phyloP scores from a whole-genome alignment of 2,329 filamentous ascomycete species.

The Huntiella omanensis region DNA sequence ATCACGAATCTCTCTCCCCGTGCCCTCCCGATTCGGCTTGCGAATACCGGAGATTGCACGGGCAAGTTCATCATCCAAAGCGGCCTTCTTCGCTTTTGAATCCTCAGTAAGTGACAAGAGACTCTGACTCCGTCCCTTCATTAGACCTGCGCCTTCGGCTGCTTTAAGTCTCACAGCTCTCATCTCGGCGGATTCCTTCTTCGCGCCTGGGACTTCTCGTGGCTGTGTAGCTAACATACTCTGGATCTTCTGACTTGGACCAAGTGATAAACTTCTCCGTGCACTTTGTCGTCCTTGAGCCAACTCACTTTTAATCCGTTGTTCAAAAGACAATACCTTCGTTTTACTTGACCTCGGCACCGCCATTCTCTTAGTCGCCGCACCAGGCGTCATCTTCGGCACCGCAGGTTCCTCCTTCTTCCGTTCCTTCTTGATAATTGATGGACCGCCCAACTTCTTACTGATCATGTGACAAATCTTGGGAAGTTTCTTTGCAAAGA shows the following conservation, averaged over 20 bases:
- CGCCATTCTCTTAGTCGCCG: conserved; percentile 30
- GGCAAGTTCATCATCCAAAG: conserved; percentile 50
- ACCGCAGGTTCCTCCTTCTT: conserved; percentile 25
- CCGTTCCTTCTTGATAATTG: conserved; percentile 20
- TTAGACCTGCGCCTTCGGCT: conserved; percentile 14
- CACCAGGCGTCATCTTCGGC: conserved; percentile 31
- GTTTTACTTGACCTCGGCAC: conserved; percentile 43
- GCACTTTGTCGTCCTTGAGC: conserved; percentile 8
- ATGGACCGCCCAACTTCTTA: conserved; percentile 56
- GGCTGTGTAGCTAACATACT: conserved; percentile 52
- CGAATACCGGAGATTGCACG: conserved; percentile 56
- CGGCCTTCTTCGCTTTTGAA: conserved; percentile 43
- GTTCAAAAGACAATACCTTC: conserved; percentile 27
- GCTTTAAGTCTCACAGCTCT: conserved; percentile 27
- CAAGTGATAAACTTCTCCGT: conserved; percentile 35
- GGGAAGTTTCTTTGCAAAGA: conserved; percentile 61
- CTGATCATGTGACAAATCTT: conserved; percentile 51
- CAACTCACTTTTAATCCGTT: conserved; percentile 8
- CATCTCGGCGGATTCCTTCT: conserved; percentile 49
- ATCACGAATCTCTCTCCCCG: conserved; percentile 47
- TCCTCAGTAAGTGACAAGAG: conserved; percentile 30
- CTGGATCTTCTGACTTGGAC: conserved; percentile 37
- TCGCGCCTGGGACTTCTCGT: conserved; percentile 39
- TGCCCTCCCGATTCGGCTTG: conserved; percentile 55
- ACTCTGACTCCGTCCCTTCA: conserved; percentile 28